A percentile compares a stretch with the other conserved stretches of the same genome.
phyloP scores from a whole-genome alignment of 106 monocot genomes.

The Posidonia australis region DNA sequence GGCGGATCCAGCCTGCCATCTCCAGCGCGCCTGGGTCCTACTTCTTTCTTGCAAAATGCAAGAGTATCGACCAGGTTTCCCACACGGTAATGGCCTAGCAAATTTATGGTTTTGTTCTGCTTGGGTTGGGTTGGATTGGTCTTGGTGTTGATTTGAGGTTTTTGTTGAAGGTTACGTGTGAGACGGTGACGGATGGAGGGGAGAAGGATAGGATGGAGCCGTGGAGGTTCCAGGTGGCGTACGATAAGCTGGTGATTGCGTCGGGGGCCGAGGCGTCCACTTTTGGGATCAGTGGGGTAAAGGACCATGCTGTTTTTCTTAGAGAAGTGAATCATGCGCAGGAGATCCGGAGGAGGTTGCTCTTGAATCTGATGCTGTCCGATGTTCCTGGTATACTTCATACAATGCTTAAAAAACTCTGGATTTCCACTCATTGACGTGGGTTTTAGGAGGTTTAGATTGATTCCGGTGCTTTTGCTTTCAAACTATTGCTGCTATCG shows the following conservation, averaged over 20 bases:
- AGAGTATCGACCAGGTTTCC: slow-evolving; percentile 29
- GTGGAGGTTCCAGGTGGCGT: slow-evolving; percentile 72
- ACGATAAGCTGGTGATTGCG: slow-evolving; percentile 87
- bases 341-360: slow-evolving; percentile 75
- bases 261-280: slow-evolving; percentile 83
- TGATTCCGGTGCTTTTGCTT: too few relatives aligned
- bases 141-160: not conserved
- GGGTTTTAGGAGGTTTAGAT: too few relatives aligned
- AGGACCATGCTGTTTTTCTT: slow-evolving; percentile 80
- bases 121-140: not conserved
- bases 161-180: slow-evolving; percentile 51
- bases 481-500: too few relatives aligned
- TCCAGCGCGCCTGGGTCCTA: slow-evolving; percentile 56
- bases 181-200: slow-evolving; percentile 51
- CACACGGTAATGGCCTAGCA: slow-evolving; percentile 42
- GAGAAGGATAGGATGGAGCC: slow-evolving; percentile 30
- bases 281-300: slow-evolving; percentile 78
- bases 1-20: slow-evolving; percentile 76
- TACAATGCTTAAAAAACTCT: not conserved
- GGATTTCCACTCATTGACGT: too few relatives aligned
- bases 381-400: slow-evolving; percentile 66
- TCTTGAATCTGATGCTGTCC: slow-evolving; percentile 91
- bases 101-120: not conserved
- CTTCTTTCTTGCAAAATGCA: slow-evolving; percentile 73
- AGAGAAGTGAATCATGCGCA: slow-evolving; percentile 90